Conservation (phyloP, 495 filamentous ascomycete species). For the Wilcoxina mikolae region DNA sequence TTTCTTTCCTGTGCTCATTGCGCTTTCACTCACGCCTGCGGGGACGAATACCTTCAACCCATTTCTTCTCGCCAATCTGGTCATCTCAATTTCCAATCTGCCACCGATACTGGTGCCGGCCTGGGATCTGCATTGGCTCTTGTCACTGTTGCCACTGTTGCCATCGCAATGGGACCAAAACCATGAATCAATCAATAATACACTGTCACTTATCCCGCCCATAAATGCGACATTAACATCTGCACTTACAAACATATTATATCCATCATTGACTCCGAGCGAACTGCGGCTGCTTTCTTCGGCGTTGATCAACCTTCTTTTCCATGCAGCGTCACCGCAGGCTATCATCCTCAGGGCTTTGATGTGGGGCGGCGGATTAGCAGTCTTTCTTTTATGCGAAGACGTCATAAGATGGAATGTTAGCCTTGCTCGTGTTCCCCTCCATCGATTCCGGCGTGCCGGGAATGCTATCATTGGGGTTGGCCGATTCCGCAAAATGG, state of each 20-base stretch:
- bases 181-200: background rate
- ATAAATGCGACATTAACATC: conserved; percentile 35
- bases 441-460: conserved; percentile 66
- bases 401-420: conserved; percentile 77
- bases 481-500: conserved; percentile 18
- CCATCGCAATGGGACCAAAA: conserved; percentile 5
- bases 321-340: conserved; percentile 70
- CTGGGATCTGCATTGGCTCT: conserved; percentile 36
- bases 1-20: conserved; percentile 58
- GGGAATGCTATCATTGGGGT: conserved; percentile 20
- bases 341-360: conserved; percentile 64
- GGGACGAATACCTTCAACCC: conserved; percentile 32
- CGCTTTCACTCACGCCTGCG: conserved; percentile 53
- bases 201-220: conserved; percentile 15
- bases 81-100: conserved; percentile 64
- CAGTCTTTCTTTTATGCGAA: conserved; percentile 54
- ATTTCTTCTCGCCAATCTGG: conserved; percentile 56
- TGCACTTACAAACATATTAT: conserved; percentile 64
- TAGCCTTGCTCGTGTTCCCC: conserved; percentile 70
- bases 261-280: conserved; percentile 66
- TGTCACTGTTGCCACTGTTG: conserved; percentile 61
- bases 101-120: conserved; percentile 59
- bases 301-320: conserved; percentile 64
- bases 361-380: conserved; percentile 76
- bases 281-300: conserved; percentile 77